Evolutionary conservation across 129 eudicot genomes (phyloP), one percentile per base, ranked within the genome.

Genomic region (Lactuca sativa): DNA sequence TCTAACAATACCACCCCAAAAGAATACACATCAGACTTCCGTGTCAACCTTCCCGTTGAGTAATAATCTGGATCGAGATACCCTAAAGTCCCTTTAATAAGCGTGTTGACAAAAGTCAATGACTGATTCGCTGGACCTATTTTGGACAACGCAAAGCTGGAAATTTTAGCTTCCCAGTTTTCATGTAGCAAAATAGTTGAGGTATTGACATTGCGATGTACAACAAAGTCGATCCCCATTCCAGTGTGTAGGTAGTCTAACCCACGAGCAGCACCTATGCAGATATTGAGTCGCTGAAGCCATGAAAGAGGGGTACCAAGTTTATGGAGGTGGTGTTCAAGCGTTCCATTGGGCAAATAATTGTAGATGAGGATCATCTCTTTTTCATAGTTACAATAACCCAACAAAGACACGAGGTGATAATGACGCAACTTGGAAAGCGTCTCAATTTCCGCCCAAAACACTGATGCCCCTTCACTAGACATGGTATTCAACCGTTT

Each of bases 181-280:
- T 74, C 78, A 56, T 74, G 49, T 49, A 74, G 43, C 37, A 74
- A 64, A 6, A 74, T 74, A 9, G 64, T 74, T 1, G 78, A 74
- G 59, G 62, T 75, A 67, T 75, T 75, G 36, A 66, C 68, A 16
- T 75, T 75, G 10, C 75, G 81, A 41, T 74, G 72, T 18, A 74
- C 17, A 32, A 74, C 53, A 31, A 52, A 30, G 0, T 37, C 12
- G 6, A 68, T 75, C 25, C 79, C 73, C 9, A 70, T 76, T 14
- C 74, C 74, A 25, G 30, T 25, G 30, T 25, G 30, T 25, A 25
- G 30, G 30, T 25, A 25, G 30, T 25, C 30, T 25, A 25, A 25
- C 30, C 30, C 30, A 25, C 30, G 30, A 25, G 30, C 30, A 25
- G 30, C 30, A 25, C 30, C 30, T 25, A 25, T 25, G 30, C 30